phyloP scores from a whole-genome alignment of 768 basidiomycete species.

The Chalciporus pseudorubinellus region DNA sequence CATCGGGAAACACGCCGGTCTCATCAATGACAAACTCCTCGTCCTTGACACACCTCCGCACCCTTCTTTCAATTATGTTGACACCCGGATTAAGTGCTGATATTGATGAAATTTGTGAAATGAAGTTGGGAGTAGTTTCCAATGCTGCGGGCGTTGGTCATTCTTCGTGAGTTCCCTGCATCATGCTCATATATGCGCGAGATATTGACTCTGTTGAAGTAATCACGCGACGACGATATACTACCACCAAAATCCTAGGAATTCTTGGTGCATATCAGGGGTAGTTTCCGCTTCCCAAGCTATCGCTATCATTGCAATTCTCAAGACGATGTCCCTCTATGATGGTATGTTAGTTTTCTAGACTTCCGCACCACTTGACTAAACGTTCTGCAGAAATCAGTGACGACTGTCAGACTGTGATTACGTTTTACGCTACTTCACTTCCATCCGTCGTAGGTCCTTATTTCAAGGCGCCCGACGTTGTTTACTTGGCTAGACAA shows the following conservation, averaged over 20 bases:
- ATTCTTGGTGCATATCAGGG: slow-evolving; percentile 73
- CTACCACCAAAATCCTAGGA: slow-evolving; percentile 33
- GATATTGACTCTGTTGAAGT: slow-evolving; percentile 6
- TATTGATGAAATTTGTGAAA: slow-evolving; percentile 66
- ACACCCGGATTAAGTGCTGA: slow-evolving; percentile 68
- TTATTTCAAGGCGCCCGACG: slow-evolving; percentile 62
- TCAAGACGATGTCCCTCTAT: slow-evolving; percentile 71
- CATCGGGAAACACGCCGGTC: slow-evolving; percentile 47
- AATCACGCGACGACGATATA: slow-evolving; percentile 43
- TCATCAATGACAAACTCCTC: slow-evolving; percentile 34
- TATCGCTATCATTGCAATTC: slow-evolving; percentile 60
- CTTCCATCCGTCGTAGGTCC: slow-evolving; percentile 60
- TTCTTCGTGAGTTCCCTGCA: slow-evolving; percentile 40
- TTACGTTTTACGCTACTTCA: slow-evolving; percentile 77
- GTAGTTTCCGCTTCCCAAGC: slow-evolving; percentile 68
- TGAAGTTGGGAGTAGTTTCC: slow-evolving; percentile 48
- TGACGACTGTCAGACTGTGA: slow-evolving; percentile 67
- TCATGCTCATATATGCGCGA: not conserved
- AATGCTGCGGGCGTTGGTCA: slow-evolving; percentile 45
- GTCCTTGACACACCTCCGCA: slow-evolving; percentile 54
- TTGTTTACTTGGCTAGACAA: slow-evolving; percentile 66
- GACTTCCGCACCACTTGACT: not conserved
- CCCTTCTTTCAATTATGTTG: slow-evolving; percentile 60
- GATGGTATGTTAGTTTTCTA: slow-evolving; percentile 47
- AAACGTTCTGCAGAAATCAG: slow-evolving; percentile 51